Evolutionary conservation across 148 eudicot genomes (phyloP), one percentile per base, ranked within the genome.

Genomic region (Oxyria digyna): DNA sequence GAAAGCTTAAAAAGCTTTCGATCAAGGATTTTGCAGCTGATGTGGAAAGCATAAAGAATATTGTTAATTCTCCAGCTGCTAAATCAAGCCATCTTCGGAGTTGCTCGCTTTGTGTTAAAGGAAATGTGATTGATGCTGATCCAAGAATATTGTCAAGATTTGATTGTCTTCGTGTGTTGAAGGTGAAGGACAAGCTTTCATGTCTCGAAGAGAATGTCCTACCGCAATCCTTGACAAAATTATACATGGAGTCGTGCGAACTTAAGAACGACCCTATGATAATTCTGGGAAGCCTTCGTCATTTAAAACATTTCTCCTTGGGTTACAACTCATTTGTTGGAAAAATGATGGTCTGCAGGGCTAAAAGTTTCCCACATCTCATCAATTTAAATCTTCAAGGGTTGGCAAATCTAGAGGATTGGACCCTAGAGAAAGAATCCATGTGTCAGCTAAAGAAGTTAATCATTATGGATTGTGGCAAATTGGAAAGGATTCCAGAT

Each of bases 1-100:
- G 62, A 66, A 57, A 57, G 27, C 81, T 83, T 3, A 62, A 41
- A 45, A 77, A 76, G 74, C 48, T 71, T 23, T 72, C 78, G 0
- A 77, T 78, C 29, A 67, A 72, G 62, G 73, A 41, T 6, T 42
- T 21, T 6, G 52, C 8, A 55, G 24, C 45, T 9, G 67, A 77
- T 26, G 42, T 41, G 48, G 77, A 70, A 54, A 70, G 72, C 23
- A 24, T 79, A 17, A 75, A 48, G 71, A 67, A 13, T 6, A 64
- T 74, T 33, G 32, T 42, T 46, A 14, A 64, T 0, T 63, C 35
- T 7, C 65, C 67, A 13, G 23, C 42, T 24, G 18, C 6, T 7
- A 57, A 32, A 31, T 57, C 72, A 38, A 64, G 52, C 43, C 6
- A 18, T 42, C 76, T 74, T 38, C 63, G 14, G 40, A 46, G 49